phyloP scores from a whole-genome alignment of 2,329 filamentous ascomycete species.

The Sarocladium kiliense region DNA sequence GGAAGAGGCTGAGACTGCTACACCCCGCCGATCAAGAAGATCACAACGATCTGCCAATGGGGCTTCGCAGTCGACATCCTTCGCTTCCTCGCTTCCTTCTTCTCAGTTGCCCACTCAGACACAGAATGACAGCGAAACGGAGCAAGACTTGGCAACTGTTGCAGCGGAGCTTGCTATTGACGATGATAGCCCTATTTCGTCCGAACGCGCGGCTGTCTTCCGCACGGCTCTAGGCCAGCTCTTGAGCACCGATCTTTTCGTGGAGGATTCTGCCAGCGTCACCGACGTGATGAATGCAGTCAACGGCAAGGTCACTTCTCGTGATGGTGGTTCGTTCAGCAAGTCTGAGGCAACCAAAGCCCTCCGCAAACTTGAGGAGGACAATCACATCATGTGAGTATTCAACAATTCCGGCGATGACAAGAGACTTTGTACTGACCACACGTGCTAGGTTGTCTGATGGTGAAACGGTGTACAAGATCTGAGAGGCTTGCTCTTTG shows the following conservation, averaged over 20 bases:
- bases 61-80: constrained; percentile 49
- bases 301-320: constrained; percentile 60
- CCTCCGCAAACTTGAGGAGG: constrained; percentile 71
- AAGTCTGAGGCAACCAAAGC: constrained; percentile 70
- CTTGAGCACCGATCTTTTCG: constrained; percentile 77
- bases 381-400: constrained; percentile 89
- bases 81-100: constrained; percentile 73
- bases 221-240: constrained; percentile 76
- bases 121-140: constrained; percentile 36
- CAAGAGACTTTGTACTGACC: constrained; percentile 15
- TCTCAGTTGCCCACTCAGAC: constrained; percentile 58
- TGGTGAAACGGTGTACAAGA: constrained; percentile 65
- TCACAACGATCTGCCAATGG: constrained; percentile 29
- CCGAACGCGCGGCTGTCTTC: constrained; percentile 67
- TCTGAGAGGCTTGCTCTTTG: constrained; percentile 34
- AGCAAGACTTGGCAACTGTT: constrained; percentile 37
- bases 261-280: constrained; percentile 76
- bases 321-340: constrained; percentile 56
- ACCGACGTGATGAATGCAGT: constrained; percentile 72
- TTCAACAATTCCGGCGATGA: background rate
- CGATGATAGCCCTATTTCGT: constrained; percentile 44
- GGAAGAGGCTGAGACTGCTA: constrained; percentile 42
- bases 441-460: constrained; percentile 43
- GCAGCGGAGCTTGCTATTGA: constrained; percentile 38
- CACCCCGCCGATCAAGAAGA: constrained; percentile 37